Percentiles rank a stretch among this genome's conserved stretches.
Conservation (phyloP, 192 early-diverging fungal genomes). For the Bifiguratus adelaidae region DNA sequence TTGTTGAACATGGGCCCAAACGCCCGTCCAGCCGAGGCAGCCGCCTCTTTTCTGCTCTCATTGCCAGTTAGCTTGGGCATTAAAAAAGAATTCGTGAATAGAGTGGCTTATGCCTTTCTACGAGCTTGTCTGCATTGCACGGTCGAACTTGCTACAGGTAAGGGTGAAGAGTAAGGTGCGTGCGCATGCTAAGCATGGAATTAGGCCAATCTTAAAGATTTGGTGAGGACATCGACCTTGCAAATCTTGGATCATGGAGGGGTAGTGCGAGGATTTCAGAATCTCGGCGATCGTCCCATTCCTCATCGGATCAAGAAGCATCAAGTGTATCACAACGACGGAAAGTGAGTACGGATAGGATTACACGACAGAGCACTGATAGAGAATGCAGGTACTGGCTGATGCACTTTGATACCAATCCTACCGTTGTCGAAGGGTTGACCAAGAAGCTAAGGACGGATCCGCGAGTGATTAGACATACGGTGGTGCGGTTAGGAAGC, state of each 20-base stretch:
- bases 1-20: constrained; percentile 96
- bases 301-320: constrained; percentile 87
- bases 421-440: constrained; percentile 45
- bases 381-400: constrained; percentile 45
- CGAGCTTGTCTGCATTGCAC: constrained; percentile 59
- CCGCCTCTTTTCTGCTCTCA: constrained; percentile 18
- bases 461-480: constrained; percentile 63
- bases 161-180: neutral
- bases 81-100: no score
- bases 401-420: constrained; percentile 72
- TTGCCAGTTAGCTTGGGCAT: constrained; percentile 16
- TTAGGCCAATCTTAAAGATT: constrained; percentile 53
- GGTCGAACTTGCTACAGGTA: constrained; percentile 42
- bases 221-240: constrained; percentile 65
- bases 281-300: constrained; percentile 55
- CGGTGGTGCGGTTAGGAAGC: constrained; percentile 57
- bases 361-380: neutral
- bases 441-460: constrained; percentile 53
- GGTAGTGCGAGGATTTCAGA: constrained; percentile 76
- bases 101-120: constrained; percentile 68
- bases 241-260: constrained; percentile 77
- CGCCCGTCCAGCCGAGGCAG: constrained; percentile 26
- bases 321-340: constrained; percentile 63
- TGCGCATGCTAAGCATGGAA: neutral
- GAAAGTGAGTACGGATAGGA: constrained; percentile 35